Evolutionary conservation across 768 basidiomycete genomes (phyloP).

Genomic region (Tylopilus felleus): DNA sequence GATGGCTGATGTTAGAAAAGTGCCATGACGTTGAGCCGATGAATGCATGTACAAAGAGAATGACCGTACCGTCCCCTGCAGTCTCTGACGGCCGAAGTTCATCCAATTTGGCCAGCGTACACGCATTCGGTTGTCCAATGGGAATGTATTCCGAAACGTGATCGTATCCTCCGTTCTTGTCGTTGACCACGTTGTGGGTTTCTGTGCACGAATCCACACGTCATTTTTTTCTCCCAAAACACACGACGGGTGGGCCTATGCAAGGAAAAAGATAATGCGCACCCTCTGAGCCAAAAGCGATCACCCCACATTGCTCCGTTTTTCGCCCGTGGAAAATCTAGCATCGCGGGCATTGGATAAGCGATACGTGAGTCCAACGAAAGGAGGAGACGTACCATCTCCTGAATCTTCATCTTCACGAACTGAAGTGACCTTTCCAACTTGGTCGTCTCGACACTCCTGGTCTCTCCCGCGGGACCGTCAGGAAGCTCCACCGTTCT

Average conservation of each 20-base stretch:
- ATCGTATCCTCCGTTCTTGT: constrained; percentile 66
- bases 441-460: constrained; percentile 62
- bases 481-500: constrained; percentile 55
- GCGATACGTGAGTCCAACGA: background rate
- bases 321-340: constrained; percentile 91
- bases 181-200: constrained; percentile 63
- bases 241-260: background rate
- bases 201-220: constrained; percentile 34
- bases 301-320: constrained; percentile 91
- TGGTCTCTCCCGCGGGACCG: constrained; percentile 48
- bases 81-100: constrained; percentile 52
- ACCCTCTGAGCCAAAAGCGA: constrained; percentile 85
- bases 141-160: constrained; percentile 68
- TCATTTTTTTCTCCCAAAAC: background rate
- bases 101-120: constrained; percentile 64
- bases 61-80: constrained; percentile 61
- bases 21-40: background rate
- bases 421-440: constrained; percentile 82
- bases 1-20: constrained; percentile 49
- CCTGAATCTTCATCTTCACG: constrained; percentile 86
- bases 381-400: constrained; percentile 61
- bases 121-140: constrained; percentile 61
- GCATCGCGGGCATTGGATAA: background rate
- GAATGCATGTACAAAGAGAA: background rate
- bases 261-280: background rate